Evolutionary conservation across 225 moss, liverwort and hornwort genomes (phyloP).

Genomic region (Bryum argenteum): DNA sequence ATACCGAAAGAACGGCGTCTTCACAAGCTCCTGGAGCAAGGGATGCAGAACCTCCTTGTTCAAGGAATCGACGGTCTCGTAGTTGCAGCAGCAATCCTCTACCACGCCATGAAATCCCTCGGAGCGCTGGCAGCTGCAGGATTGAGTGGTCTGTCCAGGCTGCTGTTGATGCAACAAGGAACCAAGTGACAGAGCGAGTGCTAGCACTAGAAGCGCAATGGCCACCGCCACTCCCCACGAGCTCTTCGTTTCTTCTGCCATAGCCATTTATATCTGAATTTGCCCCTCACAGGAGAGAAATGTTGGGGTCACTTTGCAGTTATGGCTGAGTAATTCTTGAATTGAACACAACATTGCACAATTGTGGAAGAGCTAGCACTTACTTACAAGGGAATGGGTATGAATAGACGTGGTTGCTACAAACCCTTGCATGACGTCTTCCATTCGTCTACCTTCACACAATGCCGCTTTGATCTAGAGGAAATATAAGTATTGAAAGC

Average conservation of each 20-base stretch:
- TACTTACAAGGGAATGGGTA: too few species aligned
- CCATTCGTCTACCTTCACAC: too few species aligned
- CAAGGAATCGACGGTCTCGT: slow-evolving; percentile 69
- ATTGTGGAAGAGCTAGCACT: too few species aligned
- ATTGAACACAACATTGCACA: too few species aligned
- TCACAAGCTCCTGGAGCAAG: slow-evolving; percentile 56
- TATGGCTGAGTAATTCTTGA: too few species aligned
- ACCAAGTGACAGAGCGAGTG: slow-evolving; percentile 25
- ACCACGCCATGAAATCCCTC: slow-evolving; percentile 71
- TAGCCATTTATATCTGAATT: not conserved
- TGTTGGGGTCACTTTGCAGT: too few species aligned
- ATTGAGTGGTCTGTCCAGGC: slow-evolving; percentile 33
- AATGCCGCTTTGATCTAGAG: too few species aligned
- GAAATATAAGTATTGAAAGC: too few species aligned
- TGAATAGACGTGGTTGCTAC: too few species aligned
- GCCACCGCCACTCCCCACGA: not conserved
- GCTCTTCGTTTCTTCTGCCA: slow-evolving; percentile 22
- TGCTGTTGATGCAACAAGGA: slow-evolving; percentile 15
- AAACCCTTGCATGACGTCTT: too few species aligned
- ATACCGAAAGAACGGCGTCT: slow-evolving; percentile 76
- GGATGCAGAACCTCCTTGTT: slow-evolving; percentile 63
- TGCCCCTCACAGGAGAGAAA: too few species aligned
- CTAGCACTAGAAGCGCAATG: slow-evolving; percentile 26
- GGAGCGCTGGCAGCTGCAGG: slow-evolving; percentile 54
- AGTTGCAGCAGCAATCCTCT: slow-evolving; percentile 88